Percentiles rank a stretch among this genome's conserved stretches.
Evolutionary conservation across 176 grass and related monocot genomes (phyloP).

Genomic region (Aegilops tauschii): DNA sequence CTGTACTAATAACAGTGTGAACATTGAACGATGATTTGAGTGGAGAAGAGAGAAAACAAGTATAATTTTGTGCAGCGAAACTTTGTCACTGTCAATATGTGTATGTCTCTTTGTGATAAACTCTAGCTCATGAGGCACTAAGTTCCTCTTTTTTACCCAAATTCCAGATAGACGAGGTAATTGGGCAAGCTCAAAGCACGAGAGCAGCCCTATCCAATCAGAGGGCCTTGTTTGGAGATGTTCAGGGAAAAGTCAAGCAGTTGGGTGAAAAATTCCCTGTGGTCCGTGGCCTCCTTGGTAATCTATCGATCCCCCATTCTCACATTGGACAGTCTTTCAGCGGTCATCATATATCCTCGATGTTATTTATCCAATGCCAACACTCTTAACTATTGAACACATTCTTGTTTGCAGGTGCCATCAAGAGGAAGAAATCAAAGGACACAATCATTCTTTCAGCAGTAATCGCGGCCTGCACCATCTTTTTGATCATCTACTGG

Average conservation of each 20-base stretch:
- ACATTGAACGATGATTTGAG: background rate
- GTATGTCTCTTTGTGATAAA: background rate
- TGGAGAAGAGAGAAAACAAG: background rate
- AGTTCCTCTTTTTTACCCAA: background rate
- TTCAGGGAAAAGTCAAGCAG: conserved; percentile 96
- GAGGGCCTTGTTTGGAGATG: conserved; percentile 66
- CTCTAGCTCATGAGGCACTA: background rate
- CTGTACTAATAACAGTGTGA: background rate
- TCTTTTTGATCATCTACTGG: conserved; percentile 95
- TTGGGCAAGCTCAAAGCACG: conserved; percentile 84
- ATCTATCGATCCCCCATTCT: conserved; percentile 1
- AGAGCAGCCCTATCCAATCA: conserved; percentile 65
- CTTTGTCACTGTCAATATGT: background rate
- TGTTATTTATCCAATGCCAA: background rate
- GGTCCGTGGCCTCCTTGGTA: conserved; percentile 85
- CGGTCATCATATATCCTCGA: background rate
- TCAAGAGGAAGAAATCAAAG: conserved; percentile 95
- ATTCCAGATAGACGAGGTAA: conserved; percentile 95
- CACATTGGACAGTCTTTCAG: background rate
- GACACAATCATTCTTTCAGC: conserved; percentile 94
- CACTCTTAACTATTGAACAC: background rate
- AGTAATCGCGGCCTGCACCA: conserved; percentile 81
- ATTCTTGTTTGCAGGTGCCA: conserved; percentile 60
- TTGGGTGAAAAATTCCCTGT: conserved; percentile 94
- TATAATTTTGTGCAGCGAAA: background rate